Conservation (phyloP, 2,329 filamentous ascomycete genomes). For the Cladosporium sphaerospermum region DNA sequence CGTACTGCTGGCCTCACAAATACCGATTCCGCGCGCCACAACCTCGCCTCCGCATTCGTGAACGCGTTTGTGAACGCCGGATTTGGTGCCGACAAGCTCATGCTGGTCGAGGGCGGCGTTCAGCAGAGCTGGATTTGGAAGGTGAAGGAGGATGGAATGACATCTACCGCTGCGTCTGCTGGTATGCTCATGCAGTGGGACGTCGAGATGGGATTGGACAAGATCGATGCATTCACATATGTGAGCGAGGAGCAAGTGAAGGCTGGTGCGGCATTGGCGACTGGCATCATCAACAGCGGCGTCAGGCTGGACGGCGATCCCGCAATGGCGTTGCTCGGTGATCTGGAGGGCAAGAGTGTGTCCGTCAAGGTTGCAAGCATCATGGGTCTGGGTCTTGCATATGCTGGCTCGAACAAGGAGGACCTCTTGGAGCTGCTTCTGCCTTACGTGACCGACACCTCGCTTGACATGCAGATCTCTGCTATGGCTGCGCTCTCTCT, state of each 20-base stretch:
- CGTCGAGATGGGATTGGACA: constrained; percentile 82
- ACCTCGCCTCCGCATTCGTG: constrained; percentile 90
- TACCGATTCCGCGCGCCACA: constrained; percentile 90
- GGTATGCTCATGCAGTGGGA: constrained; percentile 92
- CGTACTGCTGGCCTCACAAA: constrained; percentile 90
- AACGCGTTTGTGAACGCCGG: constrained; percentile 97
- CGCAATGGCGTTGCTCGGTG: constrained; percentile 77
- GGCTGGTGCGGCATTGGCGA: constrained; percentile 85
- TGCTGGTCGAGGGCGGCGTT: constrained; percentile 75
- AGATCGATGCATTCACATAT: constrained; percentile 92
- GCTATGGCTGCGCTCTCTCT: constrained; percentile 91
- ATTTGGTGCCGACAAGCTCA: constrained; percentile 94
- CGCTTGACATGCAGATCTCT: constrained; percentile 86
- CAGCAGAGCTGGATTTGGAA: constrained; percentile 98
- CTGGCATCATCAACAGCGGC: constrained; percentile 92
- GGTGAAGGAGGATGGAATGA: constrained; percentile 96
- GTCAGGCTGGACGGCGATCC: constrained; percentile 86
- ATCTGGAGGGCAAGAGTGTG: constrained; percentile 71
- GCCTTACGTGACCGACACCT: constrained; percentile 79
- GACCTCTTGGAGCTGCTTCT: constrained; percentile 79
- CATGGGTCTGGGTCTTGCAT: constrained; percentile 92
- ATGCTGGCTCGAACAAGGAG: constrained; percentile 89
- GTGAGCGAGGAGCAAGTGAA: constrained; percentile 75
- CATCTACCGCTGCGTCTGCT: constrained; percentile 89
- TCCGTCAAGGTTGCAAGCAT: constrained; percentile 77